Percentiles rank a stretch among this genome's conserved stretches.
Evolutionary conservation across 169 alveolate genomes (phyloP).

Genomic region (Eimeria brunetti): DNA sequence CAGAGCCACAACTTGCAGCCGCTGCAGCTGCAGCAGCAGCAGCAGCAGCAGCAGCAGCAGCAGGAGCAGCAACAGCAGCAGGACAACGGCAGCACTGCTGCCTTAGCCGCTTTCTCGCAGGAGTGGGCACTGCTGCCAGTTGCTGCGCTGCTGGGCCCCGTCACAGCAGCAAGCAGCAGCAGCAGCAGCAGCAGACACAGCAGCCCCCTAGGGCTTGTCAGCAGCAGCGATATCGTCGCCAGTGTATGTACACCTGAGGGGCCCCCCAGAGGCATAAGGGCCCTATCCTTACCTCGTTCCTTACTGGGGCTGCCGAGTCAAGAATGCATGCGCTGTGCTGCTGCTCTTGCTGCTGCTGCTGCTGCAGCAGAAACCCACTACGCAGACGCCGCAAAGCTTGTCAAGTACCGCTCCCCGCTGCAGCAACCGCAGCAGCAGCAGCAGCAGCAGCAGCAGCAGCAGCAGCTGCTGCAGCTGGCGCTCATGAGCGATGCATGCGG

Average conservation of each 20-base stretch:
- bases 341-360: constrained; percentile 59
- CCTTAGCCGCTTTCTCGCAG: neutral
- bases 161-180: constrained; percentile 21
- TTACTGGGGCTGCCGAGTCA: constrained; percentile 1
- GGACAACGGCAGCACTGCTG: constrained; percentile 2
- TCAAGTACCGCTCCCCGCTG: constrained; percentile 6
- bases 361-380: constrained; percentile 25
- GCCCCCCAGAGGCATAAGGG: constrained; percentile 52
- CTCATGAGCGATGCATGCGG: constrained; percentile 5
- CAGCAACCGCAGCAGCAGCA: constrained; percentile 34
- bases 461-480: constrained; percentile 45
- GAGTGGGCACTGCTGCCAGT: constrained; percentile 38
- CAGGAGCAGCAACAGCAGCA: constrained; percentile 18
- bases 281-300: neutral
- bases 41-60: constrained; percentile 51
- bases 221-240: neutral
- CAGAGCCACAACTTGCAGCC: constrained; percentile 24
- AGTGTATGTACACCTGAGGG: constrained; percentile 51
- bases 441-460: neutral
- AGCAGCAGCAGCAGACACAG: constrained; percentile 68
- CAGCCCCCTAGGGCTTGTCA: neutral
- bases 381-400: neutral
- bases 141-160: constrained; percentile 52
- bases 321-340: constrained; percentile 21
- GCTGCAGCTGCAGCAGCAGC: constrained; percentile 25